These are phyloP conservation scores for Pseudoneurospora amorphoporcata DNA, from an alignment of 495 filamentous ascomycete genomes.

Conservation along the genomic window DNA sequence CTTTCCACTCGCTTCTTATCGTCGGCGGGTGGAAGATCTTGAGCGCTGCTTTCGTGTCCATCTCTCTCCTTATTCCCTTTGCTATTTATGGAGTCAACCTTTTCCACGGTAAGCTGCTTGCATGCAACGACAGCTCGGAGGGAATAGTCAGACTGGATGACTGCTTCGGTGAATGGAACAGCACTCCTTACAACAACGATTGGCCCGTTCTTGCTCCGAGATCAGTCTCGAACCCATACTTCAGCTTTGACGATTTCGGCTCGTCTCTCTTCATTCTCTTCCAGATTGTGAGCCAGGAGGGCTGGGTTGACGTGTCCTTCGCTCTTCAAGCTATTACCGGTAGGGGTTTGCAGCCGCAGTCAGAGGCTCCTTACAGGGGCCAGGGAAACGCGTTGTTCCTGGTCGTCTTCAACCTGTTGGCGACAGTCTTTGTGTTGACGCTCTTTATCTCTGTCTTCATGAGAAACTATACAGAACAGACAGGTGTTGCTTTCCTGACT, in stretches of 20 bases:
- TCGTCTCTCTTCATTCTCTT: constrained; percentile 91
- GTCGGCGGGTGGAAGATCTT: constrained; percentile 87
- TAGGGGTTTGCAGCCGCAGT: constrained; percentile 54
- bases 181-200: constrained; percentile 54
- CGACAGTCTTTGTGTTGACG: constrained; percentile 94
- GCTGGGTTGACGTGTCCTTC: constrained; percentile 88
- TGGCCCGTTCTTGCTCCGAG: constrained; percentile 82
- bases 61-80: constrained; percentile 91
- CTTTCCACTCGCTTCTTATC: constrained; percentile 93
- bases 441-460: constrained; percentile 99
- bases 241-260: constrained; percentile 90
- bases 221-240: constrained; percentile 68
- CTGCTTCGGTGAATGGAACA: constrained; percentile 75
- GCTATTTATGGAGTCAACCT: constrained; percentile 91
- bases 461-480: constrained; percentile 98
- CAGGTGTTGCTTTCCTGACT: constrained; percentile 91
- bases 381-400: constrained; percentile 91
- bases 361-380: constrained; percentile 38
- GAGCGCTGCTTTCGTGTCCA: constrained; percentile 76
- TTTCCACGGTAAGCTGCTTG: constrained; percentile 70
- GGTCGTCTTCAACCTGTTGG: constrained; percentile 91
- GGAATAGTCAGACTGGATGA: constrained; percentile 49
- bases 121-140: constrained; percentile 63
- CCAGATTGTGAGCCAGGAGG: constrained; percentile 98
- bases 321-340: constrained; percentile 75